A percentile compares a stretch with the other conserved stretches of the same genome.
Evolutionary conservation across 768 basidiomycete species (phyloP).

Genomic region (Tulasnella sp.): DNA sequence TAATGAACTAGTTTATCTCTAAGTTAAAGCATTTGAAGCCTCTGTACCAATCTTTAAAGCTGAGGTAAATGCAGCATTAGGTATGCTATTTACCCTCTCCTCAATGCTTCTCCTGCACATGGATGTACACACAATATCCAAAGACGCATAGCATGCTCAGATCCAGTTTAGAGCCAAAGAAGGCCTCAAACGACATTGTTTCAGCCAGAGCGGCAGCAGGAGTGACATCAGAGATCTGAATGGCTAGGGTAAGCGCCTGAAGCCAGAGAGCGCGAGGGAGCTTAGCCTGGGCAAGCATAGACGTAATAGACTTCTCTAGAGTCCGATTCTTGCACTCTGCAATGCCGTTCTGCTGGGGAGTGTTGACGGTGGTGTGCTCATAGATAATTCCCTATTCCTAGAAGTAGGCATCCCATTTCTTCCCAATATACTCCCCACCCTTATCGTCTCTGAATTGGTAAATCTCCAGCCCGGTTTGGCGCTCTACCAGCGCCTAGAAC

Average conservation of each 20-base stretch:
- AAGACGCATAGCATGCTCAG: conserved; percentile 29
- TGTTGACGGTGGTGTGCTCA: conserved; percentile 7
- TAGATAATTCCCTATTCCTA: conserved; percentile 6
- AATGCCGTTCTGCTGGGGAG: conserved; percentile 18
- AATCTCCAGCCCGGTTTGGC: conserved; percentile 1
- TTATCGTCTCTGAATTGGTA: conserved; percentile 11
- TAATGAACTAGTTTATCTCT: not conserved
- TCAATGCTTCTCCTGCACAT: conserved; percentile 26
- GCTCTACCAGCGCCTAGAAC: conserved; percentile 2
- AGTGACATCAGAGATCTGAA: not conserved
- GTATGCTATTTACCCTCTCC: conserved; percentile 15
- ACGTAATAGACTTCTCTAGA: not conserved
- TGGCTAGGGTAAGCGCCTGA: not conserved
- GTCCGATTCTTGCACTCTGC: conserved; percentile 13
- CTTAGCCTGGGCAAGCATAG: not conserved
- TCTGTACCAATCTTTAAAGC: conserved; percentile 28
- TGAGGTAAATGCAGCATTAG: conserved; percentile 30
- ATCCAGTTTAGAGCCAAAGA: conserved; percentile 4
- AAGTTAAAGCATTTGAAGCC: conserved; percentile 27
- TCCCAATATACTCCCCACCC: conserved; percentile 18
- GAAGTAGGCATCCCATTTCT: not conserved
- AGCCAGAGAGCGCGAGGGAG: conserved; percentile 15
- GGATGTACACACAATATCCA: conserved; percentile 32
- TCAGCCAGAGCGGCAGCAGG: not conserved
- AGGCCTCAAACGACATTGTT: conserved; percentile 15